phyloP scores from a whole-genome alignment of 345 rosid genomes.

The Dimocarpus longan region DNA sequence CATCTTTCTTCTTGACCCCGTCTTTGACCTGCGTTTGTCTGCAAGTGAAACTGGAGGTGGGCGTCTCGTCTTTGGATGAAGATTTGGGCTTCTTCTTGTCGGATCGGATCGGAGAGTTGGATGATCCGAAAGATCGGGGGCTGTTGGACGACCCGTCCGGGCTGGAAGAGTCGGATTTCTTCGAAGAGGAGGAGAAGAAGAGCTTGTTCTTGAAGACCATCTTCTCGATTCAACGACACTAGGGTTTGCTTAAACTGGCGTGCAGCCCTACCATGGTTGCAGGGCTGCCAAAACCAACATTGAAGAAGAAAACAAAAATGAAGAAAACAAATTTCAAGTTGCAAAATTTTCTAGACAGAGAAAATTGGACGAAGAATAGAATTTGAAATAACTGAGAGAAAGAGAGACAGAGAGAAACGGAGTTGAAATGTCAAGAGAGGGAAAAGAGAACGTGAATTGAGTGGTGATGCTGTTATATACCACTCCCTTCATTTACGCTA shows the following conservation, averaged over 20 bases:
- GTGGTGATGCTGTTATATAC: neutral
- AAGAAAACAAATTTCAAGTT: too few species aligned
- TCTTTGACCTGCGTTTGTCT: slow-evolving; percentile 63
- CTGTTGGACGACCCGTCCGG: slow-evolving; percentile 90
- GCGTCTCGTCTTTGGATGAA: slow-evolving; percentile 49
- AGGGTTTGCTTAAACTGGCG: neutral
- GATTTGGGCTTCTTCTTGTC: slow-evolving; percentile 84
- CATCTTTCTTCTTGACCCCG: slow-evolving; percentile 59
- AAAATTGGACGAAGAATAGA: neutral
- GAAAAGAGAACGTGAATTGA: neutral
- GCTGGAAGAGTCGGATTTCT: slow-evolving; percentile 84
- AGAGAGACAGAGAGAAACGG: neutral
- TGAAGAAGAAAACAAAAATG: neutral
- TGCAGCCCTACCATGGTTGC: slow-evolving; percentile 32
- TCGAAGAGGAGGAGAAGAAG: slow-evolving; percentile 90
- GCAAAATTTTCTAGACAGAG: slow-evolving; percentile 14
- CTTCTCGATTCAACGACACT: neutral
- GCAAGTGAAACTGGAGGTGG: slow-evolving; percentile 30
- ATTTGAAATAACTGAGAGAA: neutral
- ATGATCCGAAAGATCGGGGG: slow-evolving; percentile 86
- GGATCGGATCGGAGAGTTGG: slow-evolving; percentile 88
- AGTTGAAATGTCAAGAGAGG: neutral
- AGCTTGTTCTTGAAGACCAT: slow-evolving; percentile 98
- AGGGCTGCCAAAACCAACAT: slow-evolving; percentile 24
- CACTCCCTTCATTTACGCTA: too few species aligned